Conservation (phyloP, 805 yeast genomes). For the Metschnikowia corniflorae region DNA sequence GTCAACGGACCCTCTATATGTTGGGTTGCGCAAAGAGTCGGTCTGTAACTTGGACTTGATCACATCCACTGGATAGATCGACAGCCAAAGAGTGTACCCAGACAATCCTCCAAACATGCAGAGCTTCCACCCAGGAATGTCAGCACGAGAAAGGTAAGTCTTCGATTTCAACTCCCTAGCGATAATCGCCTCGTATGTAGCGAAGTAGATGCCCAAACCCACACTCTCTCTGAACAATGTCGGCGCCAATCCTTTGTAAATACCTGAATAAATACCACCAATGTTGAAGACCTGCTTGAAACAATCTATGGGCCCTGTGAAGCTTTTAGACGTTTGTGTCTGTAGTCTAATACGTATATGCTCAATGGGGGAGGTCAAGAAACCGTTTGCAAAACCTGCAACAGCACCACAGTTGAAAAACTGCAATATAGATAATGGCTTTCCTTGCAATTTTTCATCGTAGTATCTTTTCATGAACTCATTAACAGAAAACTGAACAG, state of each 20-base stretch:
- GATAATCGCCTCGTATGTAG: slow-evolving; percentile 86
- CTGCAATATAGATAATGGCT: slow-evolving; percentile 54
- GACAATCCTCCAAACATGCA: slow-evolving; percentile 88
- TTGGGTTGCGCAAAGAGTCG: slow-evolving; percentile 54
- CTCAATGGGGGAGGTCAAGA: slow-evolving; percentile 90
- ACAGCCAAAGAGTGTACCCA: slow-evolving; percentile 86
- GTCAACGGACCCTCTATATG: slow-evolving; percentile 53
- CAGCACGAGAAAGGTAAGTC: slow-evolving; percentile 48
- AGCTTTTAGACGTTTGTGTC: slow-evolving; percentile 64
- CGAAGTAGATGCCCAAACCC: slow-evolving; percentile 86
- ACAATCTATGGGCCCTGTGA: slow-evolving; percentile 73
- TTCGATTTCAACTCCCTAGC: slow-evolving; percentile 54
- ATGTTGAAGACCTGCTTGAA: slow-evolving; percentile 51
- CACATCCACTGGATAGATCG: slow-evolving; percentile 85
- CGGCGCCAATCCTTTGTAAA: slow-evolving; percentile 80
- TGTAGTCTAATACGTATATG: slow-evolving; percentile 92
- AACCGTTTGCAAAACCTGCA: slow-evolving; percentile 90
- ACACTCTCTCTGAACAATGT: slow-evolving; percentile 80
- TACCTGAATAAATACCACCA: slow-evolving; percentile 52
- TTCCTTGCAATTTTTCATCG: slow-evolving; percentile 41
- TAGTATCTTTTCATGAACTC: slow-evolving; percentile 89
- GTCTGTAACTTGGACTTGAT: slow-evolving; percentile 85
- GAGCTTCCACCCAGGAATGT: slow-evolving; percentile 82
- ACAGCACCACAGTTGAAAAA: slow-evolving; percentile 81
- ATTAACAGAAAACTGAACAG: slow-evolving; percentile 92